phyloP scores from a whole-genome alignment of 345 rosid species.

The Heritiera littoralis region DNA sequence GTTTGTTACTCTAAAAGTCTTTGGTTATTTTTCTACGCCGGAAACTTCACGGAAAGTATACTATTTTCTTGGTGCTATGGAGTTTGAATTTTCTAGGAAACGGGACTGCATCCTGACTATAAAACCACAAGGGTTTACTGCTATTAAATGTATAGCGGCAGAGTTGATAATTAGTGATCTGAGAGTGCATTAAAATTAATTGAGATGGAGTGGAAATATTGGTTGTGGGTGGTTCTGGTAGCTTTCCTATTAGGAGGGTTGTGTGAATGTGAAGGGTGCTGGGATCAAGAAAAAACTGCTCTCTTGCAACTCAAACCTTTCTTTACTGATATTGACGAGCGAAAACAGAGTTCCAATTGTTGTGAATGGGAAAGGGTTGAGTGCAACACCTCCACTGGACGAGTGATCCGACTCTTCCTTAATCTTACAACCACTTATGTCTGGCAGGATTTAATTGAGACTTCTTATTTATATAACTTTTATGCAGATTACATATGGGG shows the following conservation, averaged over 20 bases:
- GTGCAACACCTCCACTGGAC: background rate
- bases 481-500: too few relatives aligned
- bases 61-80: background rate
- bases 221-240: background rate
- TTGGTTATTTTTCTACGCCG: too few relatives aligned
- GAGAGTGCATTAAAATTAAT: background rate
- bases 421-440: fast-evolving
- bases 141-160: background rate
- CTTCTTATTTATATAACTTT: too few relatives aligned
- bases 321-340: too few relatives aligned
- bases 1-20: too few relatives aligned
- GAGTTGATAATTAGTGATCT: background rate
- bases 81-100: background rate
- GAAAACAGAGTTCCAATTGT: too few relatives aligned
- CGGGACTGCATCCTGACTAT: background rate
- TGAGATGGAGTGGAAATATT: background rate
- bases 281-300: background rate
- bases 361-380: too few relatives aligned
- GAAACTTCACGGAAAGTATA: background rate
- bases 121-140: background rate
- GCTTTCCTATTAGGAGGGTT: background rate
- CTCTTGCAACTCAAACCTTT: background rate
- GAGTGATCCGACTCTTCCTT: background rate
- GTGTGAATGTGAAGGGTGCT: background rate
- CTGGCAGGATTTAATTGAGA: too few relatives aligned